Evolutionary conservation across 441 rosid species (phyloP), one percentile per base, ranked within the genome.

Genomic region (Raphanus hybrid): DNA sequence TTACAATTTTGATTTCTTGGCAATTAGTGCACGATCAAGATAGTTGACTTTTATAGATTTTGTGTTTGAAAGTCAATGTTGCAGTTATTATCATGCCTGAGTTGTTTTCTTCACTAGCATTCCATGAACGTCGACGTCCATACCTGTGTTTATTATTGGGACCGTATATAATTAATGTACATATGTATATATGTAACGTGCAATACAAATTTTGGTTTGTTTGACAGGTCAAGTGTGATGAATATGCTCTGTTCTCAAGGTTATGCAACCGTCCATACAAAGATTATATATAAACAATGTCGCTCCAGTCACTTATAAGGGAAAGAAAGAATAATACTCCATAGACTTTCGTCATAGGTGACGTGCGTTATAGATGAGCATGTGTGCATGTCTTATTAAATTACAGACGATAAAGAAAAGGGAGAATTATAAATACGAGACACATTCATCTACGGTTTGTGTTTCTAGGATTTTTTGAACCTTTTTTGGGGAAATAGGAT

Each of bases 171-270:
- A 57, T 57, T 70, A 1, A 37, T 58, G 64, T 27, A 41, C 43
- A 15, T 41, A 1, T n/a, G 67, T 45, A 14, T 26, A 59, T 26
- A 1, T n/a, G 67, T 61, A 27, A 71, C 52, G 63, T 73, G 54
- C 60, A 62, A 73, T 23, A 1, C 34, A 70, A 20, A 5, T 71
- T 63, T 62, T 67, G 62, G 20, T 67, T 8, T 60, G 11, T 68
- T 60, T 64, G 62, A 64, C 54, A 77, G 71, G 71, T 71, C 75
- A 64, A 77, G 27, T 69, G 3, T 76, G 57, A 63, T 57, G 71
- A 64, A 70, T 54, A 14, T 69, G 48, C 14, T 26, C 32, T 75
- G 64, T 61, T 50, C 27, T 62, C 20, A 27, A 63, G 64, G 12
- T 23, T 43, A 12, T 54, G 35, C 27, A 61, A 52, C 79, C 69